Evolutionary conservation across 2,329 filamentous ascomycete species (phyloP), one percentile per base, ranked within the genome.

Genomic region (Fusarium oligoseptatum): DNA sequence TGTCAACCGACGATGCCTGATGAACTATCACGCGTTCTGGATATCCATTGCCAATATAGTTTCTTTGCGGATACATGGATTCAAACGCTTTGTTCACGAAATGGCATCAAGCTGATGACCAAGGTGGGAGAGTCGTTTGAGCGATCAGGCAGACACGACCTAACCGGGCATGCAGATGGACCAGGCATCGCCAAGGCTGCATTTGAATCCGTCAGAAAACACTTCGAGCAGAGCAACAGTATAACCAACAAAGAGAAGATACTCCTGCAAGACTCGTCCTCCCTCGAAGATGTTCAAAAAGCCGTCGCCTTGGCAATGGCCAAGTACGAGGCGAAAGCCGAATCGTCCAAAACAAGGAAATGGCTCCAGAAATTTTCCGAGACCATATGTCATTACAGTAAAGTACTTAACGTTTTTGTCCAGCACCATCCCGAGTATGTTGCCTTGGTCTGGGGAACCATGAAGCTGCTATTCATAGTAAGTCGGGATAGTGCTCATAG

Each of bases 401-500:
- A 39, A 41, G 41, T 71, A 2, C 57, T 74, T 1, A 64, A 74
- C 20, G 52, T 74, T 1, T 63, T 73, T 3, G 64, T 68, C 0
- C 72, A 74, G 3, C 72, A 74, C 7, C 67, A 73, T 17, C 67
- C 72, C 0, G 72, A 73, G 3, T 74, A 74, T 1, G 70, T 73
- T 1, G 34, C 72, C 0, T 29, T 74, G 5, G 72, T 36, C 0
- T 74, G 70, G 70, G 72, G 70, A 1, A 1, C 66, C 0, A 68
- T 74, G 67, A 74, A 74, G 24, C 3, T 74, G 1, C 10, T 74
- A 0, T 73, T 74, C 7, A 48, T 64, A 0, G 67, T 71, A 20
- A 50, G 70, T 37, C 24, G 24, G 24, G 24, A 24, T 24, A 24
- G 24, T 24, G 24, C 24, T 24, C 24, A 24, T 24, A 24, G 24